Evolutionary conservation across 495 filamentous ascomycete genomes (phyloP), one percentile per base, ranked within the genome.

Genomic region (Neurospora discreta): DNA sequence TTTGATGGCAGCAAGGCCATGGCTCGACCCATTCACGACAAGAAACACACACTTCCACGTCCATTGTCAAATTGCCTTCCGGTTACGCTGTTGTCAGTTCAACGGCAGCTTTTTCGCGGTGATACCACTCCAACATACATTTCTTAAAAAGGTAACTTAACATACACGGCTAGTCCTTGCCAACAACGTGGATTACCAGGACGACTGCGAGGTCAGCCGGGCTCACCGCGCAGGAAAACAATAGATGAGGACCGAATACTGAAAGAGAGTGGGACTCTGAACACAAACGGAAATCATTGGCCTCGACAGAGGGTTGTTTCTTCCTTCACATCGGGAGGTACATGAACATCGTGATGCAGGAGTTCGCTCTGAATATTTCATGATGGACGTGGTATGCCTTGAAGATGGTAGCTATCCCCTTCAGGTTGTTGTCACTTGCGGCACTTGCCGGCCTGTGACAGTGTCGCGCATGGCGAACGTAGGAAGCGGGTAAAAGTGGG

Each of bases 401-500:
- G n/a, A n/a, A n/a, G n/a, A n/a, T n/a, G 0, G 5, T 3, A 9
- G 16, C 5, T 44, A 7, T n/a, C 23, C 38, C 1, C 41, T 3
- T 43, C 11, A 9, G 18, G 16, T 44, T 44, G 44, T 46, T 23
- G 9, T 46, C 43, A 46, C n/a, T 46, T 46, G 23, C 23, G 9
- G 20, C 43, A 46, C n/a, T 46, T 46, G 23, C 23, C 20, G 23
- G 46, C 46, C 13, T 60, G 52, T 30, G 26, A 58, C 20, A 30
- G 46, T 58, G 46, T 26, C 23, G 46, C 23, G 46, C 46, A 30
- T 23, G 23, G 23, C 23, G 23, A 60, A 60, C 26, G 15, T 30
- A 60, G 71, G 68, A 41, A 41, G 73, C 76, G 75, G 76, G 58
- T 79, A 79, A 79, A 70, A 73, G 74, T 74, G 78, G 78, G 73